Evolutionary conservation across 1,139 yeast species (phyloP).

Genomic region (Saccharomyces pastorianus): DNA sequence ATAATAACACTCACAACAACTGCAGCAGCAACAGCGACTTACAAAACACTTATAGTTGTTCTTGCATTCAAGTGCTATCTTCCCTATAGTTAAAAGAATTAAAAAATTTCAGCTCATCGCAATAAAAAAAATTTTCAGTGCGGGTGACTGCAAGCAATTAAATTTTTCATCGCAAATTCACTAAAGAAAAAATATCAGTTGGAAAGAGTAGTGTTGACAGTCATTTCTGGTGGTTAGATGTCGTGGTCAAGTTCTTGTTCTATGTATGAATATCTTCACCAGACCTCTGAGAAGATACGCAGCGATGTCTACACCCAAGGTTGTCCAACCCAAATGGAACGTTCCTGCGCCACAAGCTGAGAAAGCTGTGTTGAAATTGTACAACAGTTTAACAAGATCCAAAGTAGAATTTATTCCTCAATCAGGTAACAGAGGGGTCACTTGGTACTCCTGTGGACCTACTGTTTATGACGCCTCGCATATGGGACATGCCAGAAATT

Average conservation of each 20-base stretch:
- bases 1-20: background rate
- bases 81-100: slow-evolving; percentile 7
- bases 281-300: slow-evolving; percentile 1
- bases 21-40: background rate
- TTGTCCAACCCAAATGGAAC: slow-evolving; percentile 34
- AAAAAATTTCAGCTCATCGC: slow-evolving; percentile 2
- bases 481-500: slow-evolving; percentile 98
- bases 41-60: background rate
- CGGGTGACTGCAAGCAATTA: background rate
- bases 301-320: slow-evolving; percentile 33
- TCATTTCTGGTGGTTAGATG: background rate
- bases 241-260: background rate
- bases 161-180: background rate
- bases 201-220: background rate
- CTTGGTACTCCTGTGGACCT: slow-evolving; percentile 98
- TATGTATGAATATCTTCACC: slow-evolving; percentile 6
- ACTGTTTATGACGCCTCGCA: slow-evolving; percentile 96
- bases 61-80: slow-evolving; percentile 3
- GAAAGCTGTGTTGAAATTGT: slow-evolving; percentile 37
- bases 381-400: slow-evolving; percentile 75
- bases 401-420: slow-evolving; percentile 71
- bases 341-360: slow-evolving; percentile 9
- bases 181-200: background rate
- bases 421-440: slow-evolving; percentile 48
- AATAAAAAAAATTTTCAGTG: background rate